These are phyloP conservation scores for Phytophthora fragariae DNA, from an alignment of 352 stramenopile species.

Conservation along the genomic window DNA sequence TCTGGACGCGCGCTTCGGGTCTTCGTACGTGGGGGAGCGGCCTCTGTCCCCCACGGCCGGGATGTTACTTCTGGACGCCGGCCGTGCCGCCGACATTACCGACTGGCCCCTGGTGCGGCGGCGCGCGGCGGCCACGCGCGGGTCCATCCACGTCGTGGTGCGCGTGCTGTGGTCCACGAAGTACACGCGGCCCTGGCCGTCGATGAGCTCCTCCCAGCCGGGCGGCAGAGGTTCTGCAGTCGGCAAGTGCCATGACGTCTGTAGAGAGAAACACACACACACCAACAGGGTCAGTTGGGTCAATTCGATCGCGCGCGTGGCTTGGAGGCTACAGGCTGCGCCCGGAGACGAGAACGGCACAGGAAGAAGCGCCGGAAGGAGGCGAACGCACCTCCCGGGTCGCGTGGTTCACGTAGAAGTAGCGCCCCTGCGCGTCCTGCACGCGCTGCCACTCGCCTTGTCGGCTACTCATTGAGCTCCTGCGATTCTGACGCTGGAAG, in stretches of 20 bases:
- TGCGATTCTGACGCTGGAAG: slow-evolving; percentile 14
- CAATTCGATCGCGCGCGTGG: neutral
- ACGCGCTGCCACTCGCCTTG: slow-evolving; percentile 77
- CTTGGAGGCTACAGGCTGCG: slow-evolving; percentile 11
- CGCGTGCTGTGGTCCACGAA: slow-evolving; percentile 86
- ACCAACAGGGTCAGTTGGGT: slow-evolving; percentile 2
- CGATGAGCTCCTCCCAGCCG: slow-evolving; percentile 85
- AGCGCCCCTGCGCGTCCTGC: slow-evolving; percentile 79
- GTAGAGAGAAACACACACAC: slow-evolving; percentile 2
- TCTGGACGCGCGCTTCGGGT: slow-evolving; percentile 19
- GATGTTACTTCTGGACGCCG: slow-evolving; percentile 11
- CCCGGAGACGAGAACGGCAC: neutral
- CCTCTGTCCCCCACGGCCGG: slow-evolving; percentile 2
- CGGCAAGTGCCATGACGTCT: slow-evolving; percentile 87
- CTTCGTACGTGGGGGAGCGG: slow-evolving; percentile 33
- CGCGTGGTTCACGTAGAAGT: slow-evolving; percentile 89
- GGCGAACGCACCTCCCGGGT: slow-evolving; percentile 70
- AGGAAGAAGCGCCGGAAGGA: neutral
- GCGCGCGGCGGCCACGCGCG: slow-evolving; percentile 49
- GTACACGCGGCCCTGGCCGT: slow-evolving; percentile 77
- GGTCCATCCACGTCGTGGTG: slow-evolving; percentile 84
- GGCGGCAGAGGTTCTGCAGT: slow-evolving; percentile 70
- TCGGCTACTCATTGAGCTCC: slow-evolving; percentile 40
- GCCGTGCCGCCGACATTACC: slow-evolving; percentile 12
- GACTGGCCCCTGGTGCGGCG: slow-evolving; percentile 34